Conservation (phyloP, 768 basidiomycete species). For the Rubroboletus satanas region DNA sequence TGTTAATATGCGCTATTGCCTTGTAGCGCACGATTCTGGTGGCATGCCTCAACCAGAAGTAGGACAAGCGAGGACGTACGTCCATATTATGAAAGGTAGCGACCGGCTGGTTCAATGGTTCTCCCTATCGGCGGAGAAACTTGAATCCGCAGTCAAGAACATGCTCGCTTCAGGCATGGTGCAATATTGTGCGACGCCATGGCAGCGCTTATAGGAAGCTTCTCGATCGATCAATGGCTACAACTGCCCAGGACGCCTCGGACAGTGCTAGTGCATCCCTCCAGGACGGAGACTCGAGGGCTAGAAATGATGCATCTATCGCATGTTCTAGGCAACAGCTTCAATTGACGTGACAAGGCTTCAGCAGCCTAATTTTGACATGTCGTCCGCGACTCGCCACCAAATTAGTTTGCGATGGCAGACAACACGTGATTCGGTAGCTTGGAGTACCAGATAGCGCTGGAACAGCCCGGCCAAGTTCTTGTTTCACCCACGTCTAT, state of each 20-base stretch:
- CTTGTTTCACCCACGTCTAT: not conserved
- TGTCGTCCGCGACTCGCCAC: not conserved
- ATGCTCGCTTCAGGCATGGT: slow-evolving; percentile 4
- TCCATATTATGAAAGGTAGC: not conserved
- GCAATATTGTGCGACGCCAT: not conserved
- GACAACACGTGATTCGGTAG: not conserved
- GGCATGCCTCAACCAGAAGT: not conserved
- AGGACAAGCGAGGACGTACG: slow-evolving; percentile 3
- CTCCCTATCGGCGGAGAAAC: slow-evolving; percentile 13
- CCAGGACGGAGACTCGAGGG: not conserved
- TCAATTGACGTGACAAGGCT: not conserved
- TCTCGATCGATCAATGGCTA: not conserved
- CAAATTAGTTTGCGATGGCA: not conserved
- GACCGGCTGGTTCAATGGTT: not conserved
- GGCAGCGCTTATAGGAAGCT: not conserved
- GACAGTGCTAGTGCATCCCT: too few species aligned
- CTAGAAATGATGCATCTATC: not conserved
- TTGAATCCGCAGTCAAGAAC: slow-evolving; percentile 1
- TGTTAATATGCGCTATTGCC: not conserved
- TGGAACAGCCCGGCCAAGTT: not conserved
- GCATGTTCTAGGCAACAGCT: not conserved
- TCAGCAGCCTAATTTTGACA: not conserved
- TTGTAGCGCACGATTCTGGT: not conserved
- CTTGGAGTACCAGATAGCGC: not conserved
- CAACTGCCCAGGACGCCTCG: not conserved